Base-by-base conservation (phyloP, 2,329 filamentous ascomycete species). In the Sarocladium strictum region DNA sequence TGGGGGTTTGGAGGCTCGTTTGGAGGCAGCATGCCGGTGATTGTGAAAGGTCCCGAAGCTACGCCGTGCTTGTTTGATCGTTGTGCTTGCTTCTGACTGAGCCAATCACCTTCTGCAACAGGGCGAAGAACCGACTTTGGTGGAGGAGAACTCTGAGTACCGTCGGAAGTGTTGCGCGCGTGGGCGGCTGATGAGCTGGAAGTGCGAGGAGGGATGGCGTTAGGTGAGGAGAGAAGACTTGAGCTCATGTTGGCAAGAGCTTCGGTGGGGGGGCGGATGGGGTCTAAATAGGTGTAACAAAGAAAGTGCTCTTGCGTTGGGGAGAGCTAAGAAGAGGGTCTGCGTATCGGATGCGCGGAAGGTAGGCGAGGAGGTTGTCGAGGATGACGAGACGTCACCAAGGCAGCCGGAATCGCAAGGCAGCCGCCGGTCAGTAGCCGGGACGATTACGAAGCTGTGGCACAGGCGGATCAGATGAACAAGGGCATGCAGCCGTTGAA, bases 161-260 rank as follows among this genome's bases (percentile, higher is more conserved):
- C 53, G 62, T 62, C 63, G 54, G 58, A 52, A 27, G 56, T 59
- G 50, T 63, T 55, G 59, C 60, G 49, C 27, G 62, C 52, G 33
- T 65, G 64, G 26, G 61, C 61, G 55, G 80, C 83, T 1, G 86
- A 89, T 55, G 87, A 90, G 45, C 47, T 51, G 26, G 47, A 51
- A 29, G 85, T 90, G 58, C 88, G 81, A 2, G 85, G 84, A 19
- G 89, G 87, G 54, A 91, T 90, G 35, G 78, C 76, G 67, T 82
- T 84, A 54, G 85, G 84, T 10, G 69, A 68, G 38, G 65, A 55
- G 45, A 68, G 61, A 12, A 40, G 19, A 24, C 33, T 53, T 24
- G 50, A 40, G 35, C 14, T 40, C 50, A 53, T 53, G 50, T 17
- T 51, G 9, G 47, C 47, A 17, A 19, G n/a, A 51, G 47, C 17